These are phyloP conservation scores for Neofusicoccum kwambonambiense DNA, from an alignment of 2,329 filamentous ascomycete species.

Conservation along the genomic window DNA sequence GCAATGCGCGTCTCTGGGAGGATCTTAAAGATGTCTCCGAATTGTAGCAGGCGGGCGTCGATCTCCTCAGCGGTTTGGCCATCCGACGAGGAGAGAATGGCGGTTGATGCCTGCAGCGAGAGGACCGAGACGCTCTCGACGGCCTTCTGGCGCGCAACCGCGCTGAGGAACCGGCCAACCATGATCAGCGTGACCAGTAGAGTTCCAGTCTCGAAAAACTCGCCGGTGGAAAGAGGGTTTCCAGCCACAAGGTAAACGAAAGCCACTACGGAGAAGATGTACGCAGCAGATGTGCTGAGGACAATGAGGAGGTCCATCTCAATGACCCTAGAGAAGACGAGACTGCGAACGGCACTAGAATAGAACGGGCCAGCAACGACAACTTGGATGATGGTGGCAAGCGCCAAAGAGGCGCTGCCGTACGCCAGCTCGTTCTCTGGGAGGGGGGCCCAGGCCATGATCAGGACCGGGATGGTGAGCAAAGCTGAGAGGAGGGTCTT, in stretches of 20 bases:
- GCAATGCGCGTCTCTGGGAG: slow-evolving; percentile 59
- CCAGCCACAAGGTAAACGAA: slow-evolving; percentile 42
- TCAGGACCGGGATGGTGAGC: slow-evolving; percentile 49
- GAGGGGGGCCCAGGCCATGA: slow-evolving; percentile 66
- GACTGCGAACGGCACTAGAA: slow-evolving; percentile 57
- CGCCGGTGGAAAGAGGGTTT: slow-evolving; percentile 34
- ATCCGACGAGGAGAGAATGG: slow-evolving; percentile 46
- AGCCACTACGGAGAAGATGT: slow-evolving; percentile 58
- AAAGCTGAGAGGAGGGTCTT: slow-evolving; percentile 42
- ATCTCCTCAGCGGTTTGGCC: slow-evolving; percentile 47
- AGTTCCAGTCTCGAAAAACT: slow-evolving; percentile 58
- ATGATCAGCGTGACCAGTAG: slow-evolving; percentile 55
- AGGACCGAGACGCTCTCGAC: slow-evolving; percentile 53
- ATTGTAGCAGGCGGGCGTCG: slow-evolving; percentile 67
- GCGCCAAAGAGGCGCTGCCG: slow-evolving; percentile 54
- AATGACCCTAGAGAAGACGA: slow-evolving; percentile 59
- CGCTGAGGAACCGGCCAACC: slow-evolving; percentile 51
- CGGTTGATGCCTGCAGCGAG: slow-evolving; percentile 58
- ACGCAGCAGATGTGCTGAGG: slow-evolving; percentile 65
- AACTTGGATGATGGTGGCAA: slow-evolving; percentile 67
- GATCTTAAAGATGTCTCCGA: slow-evolving; percentile 67
- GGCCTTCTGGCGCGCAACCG: slow-evolving; percentile 51
- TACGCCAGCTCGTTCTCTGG: slow-evolving; percentile 47
- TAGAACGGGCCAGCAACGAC: slow-evolving; percentile 66
- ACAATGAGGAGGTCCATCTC: slow-evolving; percentile 71